Percentiles rank a stretch among this genome's conserved stretches.
These are phyloP conservation scores for Coniochaeta prunicola DNA, from an alignment of 2,329 filamentous ascomycete genomes.

Conservation along the genomic window DNA sequence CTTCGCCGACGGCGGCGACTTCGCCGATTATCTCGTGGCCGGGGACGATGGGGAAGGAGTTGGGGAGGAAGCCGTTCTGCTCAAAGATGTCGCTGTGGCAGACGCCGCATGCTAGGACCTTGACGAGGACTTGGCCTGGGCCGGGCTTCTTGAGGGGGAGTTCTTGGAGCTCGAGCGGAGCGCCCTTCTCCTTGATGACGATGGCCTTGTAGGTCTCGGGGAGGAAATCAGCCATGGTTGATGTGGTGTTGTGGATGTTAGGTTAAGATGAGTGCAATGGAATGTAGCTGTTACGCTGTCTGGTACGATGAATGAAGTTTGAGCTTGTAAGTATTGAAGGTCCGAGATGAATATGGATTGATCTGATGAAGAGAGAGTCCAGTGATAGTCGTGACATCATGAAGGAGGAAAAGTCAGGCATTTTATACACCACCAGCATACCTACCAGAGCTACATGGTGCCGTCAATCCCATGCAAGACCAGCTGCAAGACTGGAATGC, in stretches of 20 bases:
- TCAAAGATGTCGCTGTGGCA: constrained; percentile 56
- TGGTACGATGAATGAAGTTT: neutral
- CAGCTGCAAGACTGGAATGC: neutral
- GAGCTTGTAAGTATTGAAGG: neutral
- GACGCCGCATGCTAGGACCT: constrained; percentile 65
- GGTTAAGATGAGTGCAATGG: neutral
- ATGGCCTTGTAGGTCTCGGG: constrained; percentile 64
- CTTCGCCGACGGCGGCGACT: constrained; percentile 52
- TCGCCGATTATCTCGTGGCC: constrained; percentile 69
- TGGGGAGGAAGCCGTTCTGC: constrained; percentile 41
- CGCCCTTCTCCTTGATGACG: constrained; percentile 45
- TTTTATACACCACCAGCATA: neutral
- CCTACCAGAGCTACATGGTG: no score
- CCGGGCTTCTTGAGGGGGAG: constrained; percentile 49
- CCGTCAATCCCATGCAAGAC: neutral
- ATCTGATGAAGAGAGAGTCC: neutral
- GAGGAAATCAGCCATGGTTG: constrained; percentile 21
- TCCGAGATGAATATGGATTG: neutral
- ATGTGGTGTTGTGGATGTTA: neutral
- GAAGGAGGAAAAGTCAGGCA: neutral
- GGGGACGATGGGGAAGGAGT: constrained; percentile 52
- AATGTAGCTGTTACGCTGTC: no score
- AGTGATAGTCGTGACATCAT: neutral
- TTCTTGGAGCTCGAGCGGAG: constrained; percentile 51
- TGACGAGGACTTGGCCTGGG: constrained; percentile 57